Evolutionary conservation across 1,284 basidiomycete species (phyloP).

Genomic region (Pholiota adiposa): DNA sequence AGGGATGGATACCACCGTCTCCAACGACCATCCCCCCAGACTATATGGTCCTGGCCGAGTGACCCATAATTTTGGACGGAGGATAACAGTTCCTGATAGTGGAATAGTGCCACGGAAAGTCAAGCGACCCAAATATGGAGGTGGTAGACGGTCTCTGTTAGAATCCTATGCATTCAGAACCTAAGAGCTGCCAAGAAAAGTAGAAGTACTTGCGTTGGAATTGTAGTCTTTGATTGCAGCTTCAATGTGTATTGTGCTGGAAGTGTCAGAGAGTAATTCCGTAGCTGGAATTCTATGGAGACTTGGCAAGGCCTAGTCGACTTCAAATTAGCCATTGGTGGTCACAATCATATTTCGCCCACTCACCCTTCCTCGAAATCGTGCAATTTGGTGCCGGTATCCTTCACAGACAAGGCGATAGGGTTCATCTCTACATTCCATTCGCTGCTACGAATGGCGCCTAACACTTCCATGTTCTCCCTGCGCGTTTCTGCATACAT

Average conservation of each 20-base stretch:
- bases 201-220: slow-evolving; percentile 38
- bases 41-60: slow-evolving; percentile 67
- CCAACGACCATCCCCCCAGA: slow-evolving; percentile 64
- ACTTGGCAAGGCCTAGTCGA: slow-evolving; percentile 57
- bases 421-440: slow-evolving; percentile 86
- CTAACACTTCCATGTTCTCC: slow-evolving; percentile 68
- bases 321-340: neutral
- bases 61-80: slow-evolving; percentile 60
- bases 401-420: slow-evolving; percentile 51
- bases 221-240: slow-evolving; percentile 36
- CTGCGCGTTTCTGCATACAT: slow-evolving; percentile 90
- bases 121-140: slow-evolving; percentile 62
- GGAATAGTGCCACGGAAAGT: slow-evolving; percentile 59
- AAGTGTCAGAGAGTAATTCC: slow-evolving; percentile 72
- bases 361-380: slow-evolving; percentile 72
- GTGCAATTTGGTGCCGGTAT: slow-evolving; percentile 49
- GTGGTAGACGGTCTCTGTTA: slow-evolving; percentile 45
- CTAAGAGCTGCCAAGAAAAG: neutral
- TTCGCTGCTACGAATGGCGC: slow-evolving; percentile 68
- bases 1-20: slow-evolving; percentile 55
- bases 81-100: slow-evolving; percentile 47
- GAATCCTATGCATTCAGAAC: neutral
- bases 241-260: slow-evolving; percentile 57
- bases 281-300: slow-evolving; percentile 60
- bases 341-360: neutral